phyloP scores from a whole-genome alignment of 805 yeast genomes.

The Saccharomycopsis vini region DNA sequence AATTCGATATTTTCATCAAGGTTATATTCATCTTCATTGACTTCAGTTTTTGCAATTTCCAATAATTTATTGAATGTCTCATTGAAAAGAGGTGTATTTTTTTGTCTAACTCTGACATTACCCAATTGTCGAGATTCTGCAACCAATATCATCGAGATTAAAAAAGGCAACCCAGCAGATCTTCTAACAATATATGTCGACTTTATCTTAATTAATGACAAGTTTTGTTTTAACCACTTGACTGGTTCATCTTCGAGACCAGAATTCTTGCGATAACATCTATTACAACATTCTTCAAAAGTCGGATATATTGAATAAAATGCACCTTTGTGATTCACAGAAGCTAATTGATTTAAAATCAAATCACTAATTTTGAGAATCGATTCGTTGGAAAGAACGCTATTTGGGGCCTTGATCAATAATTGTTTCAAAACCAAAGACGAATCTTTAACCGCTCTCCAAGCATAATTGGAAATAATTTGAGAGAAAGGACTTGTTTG shows the following conservation, averaged over 20 bases:
- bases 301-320: constrained; percentile 83
- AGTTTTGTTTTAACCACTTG: constrained; percentile 51
- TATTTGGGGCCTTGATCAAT: constrained; percentile 27
- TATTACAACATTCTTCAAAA: constrained; percentile 53
- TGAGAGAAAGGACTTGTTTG: constrained; percentile 28
- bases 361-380: constrained; percentile 38
- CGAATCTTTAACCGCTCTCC: constrained; percentile 79
- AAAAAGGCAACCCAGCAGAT: constrained; percentile 85
- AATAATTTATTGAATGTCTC: constrained; percentile 44
- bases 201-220: constrained; percentile 42
- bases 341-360: constrained; percentile 56
- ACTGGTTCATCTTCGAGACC: constrained; percentile 34
- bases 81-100: constrained; percentile 33
- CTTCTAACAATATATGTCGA: constrained; percentile 75
- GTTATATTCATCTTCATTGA: constrained; percentile 34
- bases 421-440: constrained; percentile 43
- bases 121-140: constrained; percentile 28
- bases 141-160: constrained; percentile 66
- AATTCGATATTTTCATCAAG: constrained; percentile 49
- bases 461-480: constrained; percentile 54
- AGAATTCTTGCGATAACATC: constrained; percentile 31
- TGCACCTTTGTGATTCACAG: constrained; percentile 85
- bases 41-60: constrained; percentile 45
- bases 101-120: constrained; percentile 13
- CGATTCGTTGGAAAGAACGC: constrained; percentile 20